phyloP scores from a whole-genome alignment of 1,139 yeast genomes.

The Blastobotrys buckinghamii region DNA sequence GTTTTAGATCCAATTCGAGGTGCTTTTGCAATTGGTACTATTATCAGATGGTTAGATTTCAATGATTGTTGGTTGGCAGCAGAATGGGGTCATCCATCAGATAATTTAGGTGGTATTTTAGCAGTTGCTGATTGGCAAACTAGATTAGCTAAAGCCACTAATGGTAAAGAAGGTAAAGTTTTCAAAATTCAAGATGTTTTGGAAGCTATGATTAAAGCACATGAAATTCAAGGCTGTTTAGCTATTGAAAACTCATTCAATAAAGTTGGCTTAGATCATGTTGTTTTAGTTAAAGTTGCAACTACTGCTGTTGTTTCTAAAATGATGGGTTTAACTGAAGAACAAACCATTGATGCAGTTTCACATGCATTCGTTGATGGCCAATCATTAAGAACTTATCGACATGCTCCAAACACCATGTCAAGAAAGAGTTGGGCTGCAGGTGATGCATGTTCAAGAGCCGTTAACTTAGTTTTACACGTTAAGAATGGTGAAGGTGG shows the following conservation, averaged over 20 bases:
- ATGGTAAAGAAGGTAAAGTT: slow-evolving; percentile 36
- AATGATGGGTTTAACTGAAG: slow-evolving; percentile 43
- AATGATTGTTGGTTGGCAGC: slow-evolving; percentile 63
- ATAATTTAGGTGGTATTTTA: slow-evolving; percentile 51
- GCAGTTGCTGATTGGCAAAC: slow-evolving; percentile 55
- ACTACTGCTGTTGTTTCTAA: slow-evolving; percentile 54
- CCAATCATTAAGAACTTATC: slow-evolving; percentile 50
- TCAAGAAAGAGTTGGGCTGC: slow-evolving; percentile 64
- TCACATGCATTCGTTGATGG: slow-evolving; percentile 60
- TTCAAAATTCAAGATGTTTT: slow-evolving; percentile 46
- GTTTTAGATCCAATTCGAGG: slow-evolving; percentile 51
- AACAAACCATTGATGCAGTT: slow-evolving; percentile 49
- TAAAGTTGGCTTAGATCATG: slow-evolving; percentile 56
- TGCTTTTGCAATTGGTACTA: slow-evolving; percentile 51
- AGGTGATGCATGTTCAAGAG: slow-evolving; percentile 57
- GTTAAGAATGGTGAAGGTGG: slow-evolving; percentile 51
- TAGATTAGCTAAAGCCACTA: slow-evolving; percentile 40
- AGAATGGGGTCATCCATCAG: slow-evolving; percentile 63
- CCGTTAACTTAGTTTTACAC: slow-evolving; percentile 48
- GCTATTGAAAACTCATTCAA: slow-evolving; percentile 56
- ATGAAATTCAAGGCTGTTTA: slow-evolving; percentile 53
- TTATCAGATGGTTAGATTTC: slow-evolving; percentile 54
- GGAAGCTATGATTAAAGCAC: slow-evolving; percentile 54
- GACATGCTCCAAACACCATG: slow-evolving; percentile 60
- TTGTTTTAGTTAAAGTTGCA: slow-evolving; percentile 53